Base-by-base conservation (phyloP, 352 stramenopile genomes). In the Thraustochytrium striatum region DNA sequence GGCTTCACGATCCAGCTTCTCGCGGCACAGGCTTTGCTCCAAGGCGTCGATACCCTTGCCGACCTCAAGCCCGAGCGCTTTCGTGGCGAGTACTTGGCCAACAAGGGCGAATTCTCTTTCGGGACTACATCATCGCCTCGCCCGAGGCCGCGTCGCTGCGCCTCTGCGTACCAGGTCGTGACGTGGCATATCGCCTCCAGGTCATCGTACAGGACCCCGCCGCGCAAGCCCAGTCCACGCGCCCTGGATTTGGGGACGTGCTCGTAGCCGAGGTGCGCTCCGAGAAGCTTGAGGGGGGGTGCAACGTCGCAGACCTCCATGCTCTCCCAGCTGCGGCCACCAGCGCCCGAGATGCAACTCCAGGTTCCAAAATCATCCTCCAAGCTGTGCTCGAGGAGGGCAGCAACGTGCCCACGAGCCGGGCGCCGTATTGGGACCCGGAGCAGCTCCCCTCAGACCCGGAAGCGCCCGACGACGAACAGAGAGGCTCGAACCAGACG, bases 171-270 rank as follows among this genome's bases (percentile, higher is more conserved):
- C 9, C 9, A 19, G 5, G 9, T 19, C 3, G 2, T 21, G 3
- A 75, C 1, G 0, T 75, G 19, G 5, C 44, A 35, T 75, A 61
- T 32, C 65, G 61, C 41, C 30, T 75, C 41, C 65, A 75, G 36
- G 13, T 75, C 21, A 58, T 75, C 25, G 25, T 50, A 0, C 65
- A 75, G 36, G 65, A 72, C n/a, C 30, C 68, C n/a, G 52, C 32
- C 3, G 44, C 65, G 11, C 65, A 75, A 30, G 30, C 50, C 9
- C 1, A 58, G 5, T 43, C 65, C 50, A 43, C n/a, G 30, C 32
- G 36, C n/a, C 44, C 21, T 25, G 65, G 3, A 68, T 32, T 1
- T 7, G 25, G 33, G 19, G 65, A 75, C 65, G 52, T 47, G 39
- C 8, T 75, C 1, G 36, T 75, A 16, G 65, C 65, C 5, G 65